A percentile compares a stretch with the other conserved stretches of the same genome.
Conservation (phyloP, 352 stramenopile genomes). For the Phytophthora ohioensis region DNA sequence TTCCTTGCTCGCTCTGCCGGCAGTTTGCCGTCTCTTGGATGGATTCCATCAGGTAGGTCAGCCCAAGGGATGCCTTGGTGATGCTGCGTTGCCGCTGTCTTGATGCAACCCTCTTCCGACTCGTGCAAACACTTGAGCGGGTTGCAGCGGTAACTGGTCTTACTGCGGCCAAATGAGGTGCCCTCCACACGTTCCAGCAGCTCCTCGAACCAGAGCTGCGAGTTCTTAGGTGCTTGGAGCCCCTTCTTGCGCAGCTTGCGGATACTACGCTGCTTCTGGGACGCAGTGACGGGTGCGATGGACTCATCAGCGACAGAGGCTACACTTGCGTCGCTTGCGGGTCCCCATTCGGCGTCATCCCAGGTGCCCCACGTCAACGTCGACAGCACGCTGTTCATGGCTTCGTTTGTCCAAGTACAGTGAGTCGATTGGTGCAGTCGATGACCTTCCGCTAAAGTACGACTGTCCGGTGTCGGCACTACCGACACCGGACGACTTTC, state of each 20-base stretch:
- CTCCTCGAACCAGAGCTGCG: conserved; percentile 80
- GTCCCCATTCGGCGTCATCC: conserved; percentile 52
- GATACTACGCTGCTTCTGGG: conserved; percentile 44
- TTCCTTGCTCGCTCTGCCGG: conserved; percentile 59
- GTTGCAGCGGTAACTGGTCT: conserved; percentile 65
- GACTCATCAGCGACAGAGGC: no score
- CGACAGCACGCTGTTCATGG: conserved; percentile 81
- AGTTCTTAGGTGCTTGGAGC: conserved; percentile 51
- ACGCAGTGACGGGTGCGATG: background rate
- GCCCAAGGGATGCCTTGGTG: conserved; percentile 66
- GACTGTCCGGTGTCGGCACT: no score
- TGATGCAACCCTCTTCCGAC: background rate
- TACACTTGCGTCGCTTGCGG: background rate
- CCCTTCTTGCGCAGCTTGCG: conserved; percentile 64
- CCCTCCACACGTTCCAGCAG: conserved; percentile 64
- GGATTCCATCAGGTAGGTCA: conserved; percentile 67
- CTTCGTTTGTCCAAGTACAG: background rate
- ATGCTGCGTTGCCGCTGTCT: background rate
- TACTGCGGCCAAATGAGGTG: conserved; percentile 43
- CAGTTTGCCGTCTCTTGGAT: conserved; percentile 75
- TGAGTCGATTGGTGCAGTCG: no score
- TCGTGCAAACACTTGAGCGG: conserved; percentile 60
- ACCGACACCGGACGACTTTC: no score
- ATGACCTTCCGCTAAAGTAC: no score
- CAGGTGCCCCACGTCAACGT: conserved; percentile 80